Evolutionary conservation across 306 rosid species (phyloP).

Genomic region (Cajanus cajan): DNA sequence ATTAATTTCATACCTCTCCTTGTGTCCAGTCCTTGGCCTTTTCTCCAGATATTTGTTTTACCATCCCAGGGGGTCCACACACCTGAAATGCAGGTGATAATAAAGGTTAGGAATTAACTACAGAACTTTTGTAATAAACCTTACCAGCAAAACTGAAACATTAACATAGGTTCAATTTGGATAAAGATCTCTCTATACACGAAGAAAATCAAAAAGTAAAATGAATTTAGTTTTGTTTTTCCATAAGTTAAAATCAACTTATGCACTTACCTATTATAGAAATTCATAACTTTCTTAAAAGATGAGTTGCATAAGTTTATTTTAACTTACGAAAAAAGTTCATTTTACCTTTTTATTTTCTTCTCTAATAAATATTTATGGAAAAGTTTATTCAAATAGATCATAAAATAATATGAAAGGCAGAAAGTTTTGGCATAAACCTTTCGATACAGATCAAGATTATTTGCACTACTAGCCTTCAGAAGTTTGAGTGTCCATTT

Average conservation of each 20-base stretch:
- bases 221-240: no score
- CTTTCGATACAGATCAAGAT: background rate
- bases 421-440: background rate
- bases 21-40: constrained; percentile 87
- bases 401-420: constrained; percentile 3
- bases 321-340: no score
- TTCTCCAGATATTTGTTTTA: constrained; percentile 84
- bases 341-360: no score
- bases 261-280: no score
- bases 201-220: no score
- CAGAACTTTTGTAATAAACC: constrained; percentile 1
- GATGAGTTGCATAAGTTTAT: no score
- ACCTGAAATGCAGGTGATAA: constrained; percentile 55
- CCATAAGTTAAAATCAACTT: no score
- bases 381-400: no score
- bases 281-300: no score
- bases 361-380: no score
- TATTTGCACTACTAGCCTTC: constrained; percentile 20
- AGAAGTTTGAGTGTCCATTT: background rate
- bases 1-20: constrained; percentile 77
- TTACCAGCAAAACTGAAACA: constrained; percentile 10
- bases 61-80: constrained; percentile 98
- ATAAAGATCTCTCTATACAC: no score
- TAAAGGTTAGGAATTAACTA: background rate
- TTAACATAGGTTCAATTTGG: background rate